Base-by-base conservation (phyloP, 495 filamentous ascomycete species). In the Penicillium canescens region DNA sequence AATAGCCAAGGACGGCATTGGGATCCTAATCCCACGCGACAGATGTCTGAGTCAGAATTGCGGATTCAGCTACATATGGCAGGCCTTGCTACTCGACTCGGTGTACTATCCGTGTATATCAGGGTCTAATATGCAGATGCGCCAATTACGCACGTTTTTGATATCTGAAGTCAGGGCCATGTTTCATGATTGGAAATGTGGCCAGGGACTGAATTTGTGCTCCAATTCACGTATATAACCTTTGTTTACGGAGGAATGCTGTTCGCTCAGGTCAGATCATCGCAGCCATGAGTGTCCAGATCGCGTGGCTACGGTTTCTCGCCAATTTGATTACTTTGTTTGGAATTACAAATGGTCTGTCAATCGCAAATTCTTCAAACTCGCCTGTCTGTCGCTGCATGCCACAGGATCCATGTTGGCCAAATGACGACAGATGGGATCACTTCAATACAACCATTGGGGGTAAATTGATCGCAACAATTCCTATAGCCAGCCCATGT, bases 321-420 rank as follows among this genome's bases (percentile, higher is more conserved):
- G 6, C 6, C 7, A 31, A 1, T 7, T 9, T 31, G 2, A 10
- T 31, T 31, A 2, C 28, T 8, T 0, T 31, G 10, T 10, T 20
- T 46, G 5, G 28, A 2, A 31, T 8, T 8, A 2, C 28, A 31
- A 31, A 9, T 36, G 31, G 31, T 6, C 31, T 46, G 3, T 35
- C 44, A 10, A 12, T n/a, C 6, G 11, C 5, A 23, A 23, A 20
- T 8, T 5, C 20, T 20, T 21, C 43, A 20, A n/a, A 7, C 1
- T 7, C 31, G 3, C 12, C 3, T 4, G 10, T 20, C 1, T 46
- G 44, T 9, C 44, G 31, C 20, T 46, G 44, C 26, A 46, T 46
- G 44, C 44, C 31, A 24, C 31, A 46, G n/a, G 44, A 46, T 9
- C 1, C 44, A 5, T 46, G 44, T 20, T 46, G 44, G 44, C 44